Conservation (phyloP, 2,329 filamentous ascomycete genomes). For the Fusarium chaquense region DNA sequence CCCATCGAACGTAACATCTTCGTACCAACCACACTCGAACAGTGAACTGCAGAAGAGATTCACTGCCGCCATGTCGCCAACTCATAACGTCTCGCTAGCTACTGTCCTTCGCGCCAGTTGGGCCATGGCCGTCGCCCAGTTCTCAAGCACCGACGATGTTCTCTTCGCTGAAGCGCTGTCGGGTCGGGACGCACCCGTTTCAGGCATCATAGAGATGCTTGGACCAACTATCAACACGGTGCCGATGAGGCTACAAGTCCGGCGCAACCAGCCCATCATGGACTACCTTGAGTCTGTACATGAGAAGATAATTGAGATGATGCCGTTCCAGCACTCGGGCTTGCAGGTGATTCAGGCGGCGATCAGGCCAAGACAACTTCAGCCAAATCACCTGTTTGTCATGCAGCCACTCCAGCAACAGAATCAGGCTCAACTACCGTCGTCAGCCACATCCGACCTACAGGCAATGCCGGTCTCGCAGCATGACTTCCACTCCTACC, state of each 20-base stretch:
- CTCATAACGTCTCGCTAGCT: slow-evolving; percentile 11
- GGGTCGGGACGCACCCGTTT: slow-evolving; percentile 9
- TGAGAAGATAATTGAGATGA: slow-evolving; percentile 12
- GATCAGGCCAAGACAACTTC: slow-evolving; percentile 9
- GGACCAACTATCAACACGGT: slow-evolving; percentile 12
- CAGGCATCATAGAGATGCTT: slow-evolving; percentile 10
- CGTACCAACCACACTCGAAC: slow-evolving; percentile 14
- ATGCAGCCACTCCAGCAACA: slow-evolving; percentile 14
- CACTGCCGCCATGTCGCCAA: slow-evolving; percentile 7
- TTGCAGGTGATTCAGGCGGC: slow-evolving; percentile 5
- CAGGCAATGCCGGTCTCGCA: slow-evolving; percentile 15
- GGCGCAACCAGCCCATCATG: slow-evolving; percentile 7
- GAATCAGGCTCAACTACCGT: slow-evolving; percentile 2
- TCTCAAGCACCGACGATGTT: slow-evolving; percentile 10
- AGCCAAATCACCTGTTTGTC: slow-evolving; percentile 12
- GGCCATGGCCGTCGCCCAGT: slow-evolving; percentile 12
- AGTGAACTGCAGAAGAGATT: slow-evolving; percentile 8
- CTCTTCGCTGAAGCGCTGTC: slow-evolving; percentile 10
- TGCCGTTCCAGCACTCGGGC: slow-evolving; percentile 12
- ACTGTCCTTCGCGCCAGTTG: slow-evolving; percentile 13
- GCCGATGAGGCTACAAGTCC: slow-evolving; percentile 13
- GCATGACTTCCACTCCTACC: slow-evolving; percentile 12
- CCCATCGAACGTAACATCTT: slow-evolving; percentile 9
- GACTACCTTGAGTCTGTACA: slow-evolving; percentile 9
- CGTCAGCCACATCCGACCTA: slow-evolving; percentile 2